Conservation (phyloP, 2,329 filamentous ascomycete species). For the Escovopsis weberi region DNA sequence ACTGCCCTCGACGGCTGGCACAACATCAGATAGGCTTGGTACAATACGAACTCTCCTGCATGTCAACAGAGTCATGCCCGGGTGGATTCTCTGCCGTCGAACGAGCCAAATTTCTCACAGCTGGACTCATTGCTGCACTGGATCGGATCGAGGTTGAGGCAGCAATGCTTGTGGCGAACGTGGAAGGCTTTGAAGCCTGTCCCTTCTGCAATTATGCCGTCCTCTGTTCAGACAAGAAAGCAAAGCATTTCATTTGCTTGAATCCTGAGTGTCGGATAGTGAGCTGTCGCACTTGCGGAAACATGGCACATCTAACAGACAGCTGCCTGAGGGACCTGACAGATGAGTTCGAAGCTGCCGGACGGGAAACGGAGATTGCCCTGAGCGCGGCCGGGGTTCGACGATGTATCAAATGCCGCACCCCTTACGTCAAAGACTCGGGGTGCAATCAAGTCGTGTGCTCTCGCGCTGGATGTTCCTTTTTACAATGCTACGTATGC, state of each 20-base stretch:
- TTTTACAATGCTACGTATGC: constrained; percentile 57
- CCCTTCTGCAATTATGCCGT: constrained; percentile 74
- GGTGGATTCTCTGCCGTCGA: constrained; percentile 44
- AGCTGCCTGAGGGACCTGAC: constrained; percentile 52
- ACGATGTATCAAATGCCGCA: constrained; percentile 55
- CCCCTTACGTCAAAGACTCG: constrained; percentile 61
- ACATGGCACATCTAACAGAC: constrained; percentile 55
- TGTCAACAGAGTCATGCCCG: constrained; percentile 52
- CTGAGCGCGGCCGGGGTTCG: constrained; percentile 70
- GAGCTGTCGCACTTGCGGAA: constrained; percentile 54
- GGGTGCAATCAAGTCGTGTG: constrained; percentile 83
- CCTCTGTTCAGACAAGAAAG: constrained; percentile 50
- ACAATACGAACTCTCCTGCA: constrained; percentile 55
- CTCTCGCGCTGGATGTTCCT: constrained; percentile 33
- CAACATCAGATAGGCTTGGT: constrained; percentile 53
- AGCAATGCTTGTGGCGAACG: constrained; percentile 50
- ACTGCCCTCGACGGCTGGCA: constrained; percentile 50
- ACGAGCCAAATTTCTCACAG: constrained; percentile 41
- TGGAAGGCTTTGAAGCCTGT: constrained; percentile 61
- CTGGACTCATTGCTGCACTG: constrained; percentile 44
- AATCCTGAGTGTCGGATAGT: constrained; percentile 48
- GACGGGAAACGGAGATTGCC: constrained; percentile 64
- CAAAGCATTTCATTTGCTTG: constrained; percentile 61
- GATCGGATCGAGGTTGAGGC: constrained; percentile 59
- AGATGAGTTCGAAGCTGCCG: constrained; percentile 44